Evolutionary conservation across 2,329 filamentous ascomycete genomes (phyloP).

Genomic region (Eutypa lata): DNA sequence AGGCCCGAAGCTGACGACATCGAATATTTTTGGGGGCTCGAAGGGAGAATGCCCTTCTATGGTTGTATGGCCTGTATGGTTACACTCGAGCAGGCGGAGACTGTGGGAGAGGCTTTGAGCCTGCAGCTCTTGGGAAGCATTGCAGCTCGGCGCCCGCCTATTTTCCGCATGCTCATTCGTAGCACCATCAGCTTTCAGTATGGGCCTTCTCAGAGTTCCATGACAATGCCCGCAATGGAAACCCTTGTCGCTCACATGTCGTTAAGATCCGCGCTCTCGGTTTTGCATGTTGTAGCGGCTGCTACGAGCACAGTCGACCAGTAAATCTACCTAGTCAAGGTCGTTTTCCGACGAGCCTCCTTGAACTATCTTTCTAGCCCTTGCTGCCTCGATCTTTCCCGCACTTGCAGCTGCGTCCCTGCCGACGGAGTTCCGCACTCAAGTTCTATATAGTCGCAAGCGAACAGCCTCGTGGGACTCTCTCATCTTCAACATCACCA

Average conservation of each 20-base stretch:
- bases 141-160: background rate
- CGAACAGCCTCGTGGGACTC: background rate
- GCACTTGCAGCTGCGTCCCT: background rate
- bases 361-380: background rate
- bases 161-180: background rate
- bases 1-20: background rate
- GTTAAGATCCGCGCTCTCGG: background rate
- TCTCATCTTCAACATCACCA: background rate
- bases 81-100: background rate
- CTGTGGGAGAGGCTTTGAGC: background rate
- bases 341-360: background rate
- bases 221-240: background rate
- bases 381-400: background rate
- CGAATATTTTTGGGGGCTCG: background rate
- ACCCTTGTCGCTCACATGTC: background rate
- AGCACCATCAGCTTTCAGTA: background rate
- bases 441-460: background rate
- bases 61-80: background rate
- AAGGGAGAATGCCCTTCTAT: background rate
- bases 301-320: too few species aligned
- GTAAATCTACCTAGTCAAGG: too few species aligned
- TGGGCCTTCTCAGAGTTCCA: background rate
- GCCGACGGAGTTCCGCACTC: background rate
- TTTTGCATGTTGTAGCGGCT: background rate
- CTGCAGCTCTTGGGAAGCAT: background rate